Base-by-base conservation (phyloP, 768 basidiomycete genomes). In the Plicaturopsis crispa region DNA sequence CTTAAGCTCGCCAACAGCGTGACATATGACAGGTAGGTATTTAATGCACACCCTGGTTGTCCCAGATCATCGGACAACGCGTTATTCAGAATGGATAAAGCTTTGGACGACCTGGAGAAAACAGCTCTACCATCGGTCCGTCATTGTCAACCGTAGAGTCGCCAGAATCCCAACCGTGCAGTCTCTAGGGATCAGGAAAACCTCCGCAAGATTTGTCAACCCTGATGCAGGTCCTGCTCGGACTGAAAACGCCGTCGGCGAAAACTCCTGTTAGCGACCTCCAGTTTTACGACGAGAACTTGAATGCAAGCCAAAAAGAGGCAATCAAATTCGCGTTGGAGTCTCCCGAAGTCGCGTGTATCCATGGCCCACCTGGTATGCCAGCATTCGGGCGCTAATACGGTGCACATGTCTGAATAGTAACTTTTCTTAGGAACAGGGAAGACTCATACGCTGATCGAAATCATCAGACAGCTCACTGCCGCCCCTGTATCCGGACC, bases 331-430 rank as follows among this genome's bases (percentile, higher is more conserved):
- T 96, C 51, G 82, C 83, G n/a, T 58, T 99, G 4, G 76, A 76
- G 44, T 77, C 86, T 0, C 69, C 73, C 4, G 83, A 94, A 54
- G 74, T 97, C 0, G 89, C 88, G 1, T 89, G 90, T 48, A 91
- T 99, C 18, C 93, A 98, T 52, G 96, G 96, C 0, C 96, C 96
- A n/a, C 96, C 96, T 43, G 94, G 94, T 75, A 52, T 18, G 34
- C 21, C 23, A 17, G 6, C 14, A 24, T 19, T 43, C 14, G 31
- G 12, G 7, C 14, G 24, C n/a, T 23, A 12, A 30, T 7, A 5
- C 19, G 23, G 31, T 31, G 6, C 18, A 23, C n/a, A n/a, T n/a
- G n/a, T n/a, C n/a, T n/a, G n/a, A 23, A 31, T 38, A 33, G 35
- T 16, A 43, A 32, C 6, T 16, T 16, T 7, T n/a, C 36, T 30